Evolutionary conservation across 2,329 filamentous ascomycete species (phyloP).

Genomic region (Ceratocystis cubensis): DNA sequence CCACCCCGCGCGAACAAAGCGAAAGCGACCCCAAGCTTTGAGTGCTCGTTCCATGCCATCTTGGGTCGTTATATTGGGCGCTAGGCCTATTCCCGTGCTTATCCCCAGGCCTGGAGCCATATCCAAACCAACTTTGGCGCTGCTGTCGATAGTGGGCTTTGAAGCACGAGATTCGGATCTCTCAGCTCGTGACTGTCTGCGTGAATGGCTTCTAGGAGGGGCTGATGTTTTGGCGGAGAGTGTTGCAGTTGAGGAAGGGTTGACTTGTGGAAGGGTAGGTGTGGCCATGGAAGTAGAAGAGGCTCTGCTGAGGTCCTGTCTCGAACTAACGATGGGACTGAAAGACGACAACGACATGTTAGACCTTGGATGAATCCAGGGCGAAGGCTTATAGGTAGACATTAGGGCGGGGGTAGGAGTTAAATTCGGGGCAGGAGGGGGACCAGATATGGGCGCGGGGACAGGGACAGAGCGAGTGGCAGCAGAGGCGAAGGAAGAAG

Average conservation of each 20-base stretch:
- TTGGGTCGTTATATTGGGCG: conserved; percentile 25
- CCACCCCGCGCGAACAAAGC: conserved; percentile 94
- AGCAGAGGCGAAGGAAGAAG: neutral
- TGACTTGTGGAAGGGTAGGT: neutral
- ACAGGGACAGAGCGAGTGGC: neutral
- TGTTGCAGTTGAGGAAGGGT: conserved; percentile 5
- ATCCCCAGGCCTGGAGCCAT: neutral
- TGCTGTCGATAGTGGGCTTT: conserved; percentile 27
- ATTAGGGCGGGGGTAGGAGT: neutral
- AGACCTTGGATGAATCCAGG: conserved; percentile 59
- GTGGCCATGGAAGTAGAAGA: conserved; percentile 14
- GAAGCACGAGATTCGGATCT: neutral
- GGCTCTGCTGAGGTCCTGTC: conserved; percentile 20
- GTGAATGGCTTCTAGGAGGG: conserved; percentile 8
- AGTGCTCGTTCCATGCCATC: conserved; percentile 44
- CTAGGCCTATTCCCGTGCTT: conserved; percentile 31
- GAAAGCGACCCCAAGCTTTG: conserved; percentile 78
- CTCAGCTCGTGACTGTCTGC: conserved; percentile 13
- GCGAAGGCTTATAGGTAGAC: conserved; percentile 28
- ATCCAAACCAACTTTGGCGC: conserved; percentile 22
- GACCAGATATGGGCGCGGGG: neutral
- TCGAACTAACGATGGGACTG: conserved; percentile 27
- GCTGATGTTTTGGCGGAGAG: neutral
- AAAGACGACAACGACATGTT: conserved; percentile 65
- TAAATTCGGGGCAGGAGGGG: neutral